phyloP scores from a whole-genome alignment of 495 filamentous ascomycete species.

The Aspergillus homomorphus region DNA sequence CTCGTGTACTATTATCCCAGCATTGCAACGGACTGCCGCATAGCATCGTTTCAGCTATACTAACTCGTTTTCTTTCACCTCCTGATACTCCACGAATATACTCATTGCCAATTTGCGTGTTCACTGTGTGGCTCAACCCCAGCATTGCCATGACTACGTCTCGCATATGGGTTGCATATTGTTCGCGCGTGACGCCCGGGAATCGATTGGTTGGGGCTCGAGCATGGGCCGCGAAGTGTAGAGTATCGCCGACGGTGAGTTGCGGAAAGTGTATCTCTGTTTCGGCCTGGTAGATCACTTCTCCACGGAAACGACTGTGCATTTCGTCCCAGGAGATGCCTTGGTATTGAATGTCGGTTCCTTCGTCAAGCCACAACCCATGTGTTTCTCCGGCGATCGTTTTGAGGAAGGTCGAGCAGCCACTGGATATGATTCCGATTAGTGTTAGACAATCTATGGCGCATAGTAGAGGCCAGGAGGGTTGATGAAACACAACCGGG shows the following conservation, averaged over 20 bases:
- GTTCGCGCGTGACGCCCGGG: constrained; percentile 53
- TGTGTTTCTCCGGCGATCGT: constrained; percentile 74
- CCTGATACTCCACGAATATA: constrained; percentile 77
- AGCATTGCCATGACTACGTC: constrained; percentile 81
- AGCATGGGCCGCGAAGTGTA: constrained; percentile 72
- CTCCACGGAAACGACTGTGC: constrained; percentile 68
- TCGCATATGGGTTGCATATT: constrained; percentile 62
- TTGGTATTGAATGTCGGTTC: constrained; percentile 72
- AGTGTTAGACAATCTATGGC: neutral
- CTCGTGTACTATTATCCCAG: constrained; percentile 79
- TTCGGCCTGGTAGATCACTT: constrained; percentile 79
- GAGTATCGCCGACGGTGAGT: constrained; percentile 72
- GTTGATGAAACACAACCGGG: neutral
- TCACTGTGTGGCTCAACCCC: constrained; percentile 69
- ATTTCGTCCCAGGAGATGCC: constrained; percentile 53
- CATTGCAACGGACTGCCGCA: constrained; percentile 68
- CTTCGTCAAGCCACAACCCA: constrained; percentile 63
- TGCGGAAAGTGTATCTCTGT: constrained; percentile 82
- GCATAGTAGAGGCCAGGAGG: neutral
- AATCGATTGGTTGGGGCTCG: constrained; percentile 62
- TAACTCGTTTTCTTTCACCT: constrained; percentile 80
- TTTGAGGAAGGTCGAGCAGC: constrained; percentile 78
- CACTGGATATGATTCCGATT: constrained; percentile 32
- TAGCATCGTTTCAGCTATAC: constrained; percentile 69
- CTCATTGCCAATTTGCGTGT: constrained; percentile 78